Evolutionary conservation across 345 rosid species (phyloP).

Genomic region (Theobroma cacao): DNA sequence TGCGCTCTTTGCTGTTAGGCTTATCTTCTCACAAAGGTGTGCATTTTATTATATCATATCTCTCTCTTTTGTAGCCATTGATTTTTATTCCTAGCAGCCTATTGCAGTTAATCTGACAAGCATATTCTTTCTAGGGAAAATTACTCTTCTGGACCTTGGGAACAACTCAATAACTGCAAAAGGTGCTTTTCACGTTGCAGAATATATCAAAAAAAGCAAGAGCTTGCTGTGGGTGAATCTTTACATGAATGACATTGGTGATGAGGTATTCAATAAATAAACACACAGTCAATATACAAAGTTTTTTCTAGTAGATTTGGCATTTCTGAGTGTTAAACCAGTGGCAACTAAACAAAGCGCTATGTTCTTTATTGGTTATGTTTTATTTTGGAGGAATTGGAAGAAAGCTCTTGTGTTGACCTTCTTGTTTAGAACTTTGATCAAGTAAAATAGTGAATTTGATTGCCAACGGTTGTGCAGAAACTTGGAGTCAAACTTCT

Average conservation of each 20-base stretch:
- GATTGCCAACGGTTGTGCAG: not conserved
- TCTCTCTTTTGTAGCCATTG: not conserved
- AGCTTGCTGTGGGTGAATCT: constrained; percentile 90
- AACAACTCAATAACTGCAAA: constrained; percentile 83
- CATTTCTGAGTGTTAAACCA: not conserved
- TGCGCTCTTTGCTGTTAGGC: constrained; percentile 75
- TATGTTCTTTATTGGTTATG: not conserved
- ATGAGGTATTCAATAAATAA: constrained; percentile 55
- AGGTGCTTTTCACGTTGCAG: constrained; percentile 84
- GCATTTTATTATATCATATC: constrained; percentile 8
- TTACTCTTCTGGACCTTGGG: constrained; percentile 76
- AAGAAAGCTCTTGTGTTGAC: not conserved
- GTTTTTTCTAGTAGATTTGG: not conserved
- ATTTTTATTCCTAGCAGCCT: not conserved
- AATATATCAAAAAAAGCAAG: constrained; percentile 83
- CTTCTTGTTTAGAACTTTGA: not conserved
- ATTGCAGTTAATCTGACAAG: constrained; percentile 18
- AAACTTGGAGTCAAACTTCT: constrained; percentile 9
- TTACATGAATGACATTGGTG: constrained; percentile 96
- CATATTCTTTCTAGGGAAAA: constrained; percentile 51
- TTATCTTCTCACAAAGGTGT: constrained; percentile 86
- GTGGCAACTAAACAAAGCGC: not conserved
- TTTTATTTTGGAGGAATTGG: not conserved
- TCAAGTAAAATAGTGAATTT: not conserved
- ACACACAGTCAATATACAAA: not conserved